A percentile compares a stretch with the other conserved stretches of the same genome.
Evolutionary conservation across 768 basidiomycete genomes (phyloP).

Genomic region (Ephemerocybe angulata): DNA sequence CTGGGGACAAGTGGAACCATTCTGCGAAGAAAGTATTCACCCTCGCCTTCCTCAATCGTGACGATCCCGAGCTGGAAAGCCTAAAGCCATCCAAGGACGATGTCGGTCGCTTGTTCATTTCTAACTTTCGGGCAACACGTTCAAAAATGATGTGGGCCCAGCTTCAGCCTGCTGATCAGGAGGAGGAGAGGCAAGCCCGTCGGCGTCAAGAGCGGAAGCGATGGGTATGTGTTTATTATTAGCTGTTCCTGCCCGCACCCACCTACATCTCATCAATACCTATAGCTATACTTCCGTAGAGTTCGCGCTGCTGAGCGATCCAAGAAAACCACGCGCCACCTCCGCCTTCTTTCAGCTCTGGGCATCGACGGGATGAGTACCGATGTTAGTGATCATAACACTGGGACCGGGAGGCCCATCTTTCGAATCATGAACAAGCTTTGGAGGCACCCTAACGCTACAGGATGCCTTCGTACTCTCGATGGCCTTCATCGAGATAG

Average conservation of each 20-base stretch:
- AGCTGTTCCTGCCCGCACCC: not conserved
- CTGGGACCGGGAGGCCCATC: not conserved
- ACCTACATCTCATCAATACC: not conserved
- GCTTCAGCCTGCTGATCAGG: not conserved
- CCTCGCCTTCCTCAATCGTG: not conserved
- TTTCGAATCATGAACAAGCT: not conserved
- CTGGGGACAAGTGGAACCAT: not conserved
- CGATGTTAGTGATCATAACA: not conserved
- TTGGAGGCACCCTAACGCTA: not conserved
- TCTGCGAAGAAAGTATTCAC: not conserved
- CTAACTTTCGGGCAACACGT: not conserved
- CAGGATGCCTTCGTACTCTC: not conserved
- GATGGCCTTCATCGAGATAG: not conserved
- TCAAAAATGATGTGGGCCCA: not conserved
- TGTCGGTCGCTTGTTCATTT: not conserved
- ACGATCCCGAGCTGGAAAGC: not conserved
- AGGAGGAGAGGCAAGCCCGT: not conserved
- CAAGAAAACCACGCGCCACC: not conserved
- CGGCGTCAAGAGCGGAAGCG: not conserved
- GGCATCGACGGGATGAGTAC: not conserved
- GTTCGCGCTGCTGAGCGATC: not conserved
- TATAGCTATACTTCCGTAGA: not conserved
- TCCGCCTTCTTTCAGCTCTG: not conserved
- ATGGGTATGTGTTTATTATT: not conserved
- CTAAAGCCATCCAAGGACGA: not conserved